Conservation (phyloP, 345 rosid genomes). For the Citrus maxima region DNA sequence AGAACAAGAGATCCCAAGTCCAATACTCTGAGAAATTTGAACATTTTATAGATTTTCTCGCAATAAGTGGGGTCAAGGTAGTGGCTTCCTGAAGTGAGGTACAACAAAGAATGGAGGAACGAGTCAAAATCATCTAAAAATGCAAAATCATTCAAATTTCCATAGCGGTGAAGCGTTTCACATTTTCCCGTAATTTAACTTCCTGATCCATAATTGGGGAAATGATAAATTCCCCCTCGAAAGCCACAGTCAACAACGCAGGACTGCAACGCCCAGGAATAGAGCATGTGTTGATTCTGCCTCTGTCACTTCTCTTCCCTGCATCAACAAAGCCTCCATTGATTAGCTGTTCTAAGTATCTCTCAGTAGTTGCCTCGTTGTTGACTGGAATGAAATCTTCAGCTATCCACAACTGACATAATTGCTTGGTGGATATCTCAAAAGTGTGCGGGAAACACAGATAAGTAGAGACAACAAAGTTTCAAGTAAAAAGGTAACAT, state of each 20-base stretch:
- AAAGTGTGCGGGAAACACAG: neutral
- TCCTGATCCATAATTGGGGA: too few relatives aligned
- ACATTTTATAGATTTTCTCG: neutral
- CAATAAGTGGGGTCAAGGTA: too few relatives aligned
- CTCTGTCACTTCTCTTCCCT: neutral
- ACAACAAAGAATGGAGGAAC: neutral
- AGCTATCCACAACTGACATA: constrained; percentile 5
- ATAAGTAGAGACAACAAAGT: neutral
- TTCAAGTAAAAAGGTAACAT: neutral
- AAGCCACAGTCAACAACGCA: too few relatives aligned
- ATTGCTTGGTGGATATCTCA: neutral
- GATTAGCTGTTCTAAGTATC: neutral
- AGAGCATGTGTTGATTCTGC: neutral
- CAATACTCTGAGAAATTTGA: neutral
- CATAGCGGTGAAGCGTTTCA: neutral
- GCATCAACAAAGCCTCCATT: neutral
- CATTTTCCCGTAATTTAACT: neutral
- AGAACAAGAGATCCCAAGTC: neutral
- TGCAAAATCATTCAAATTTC: too few relatives aligned
- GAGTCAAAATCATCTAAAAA: neutral
- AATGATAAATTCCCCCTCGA: too few relatives aligned
- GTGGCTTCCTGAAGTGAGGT: neutral
- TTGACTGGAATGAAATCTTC: neutral
- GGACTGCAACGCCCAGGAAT: too few relatives aligned
- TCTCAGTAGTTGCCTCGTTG: neutral